Base-by-base conservation (phyloP, 805 yeast species). In the Hanseniaspora vineae region DNA sequence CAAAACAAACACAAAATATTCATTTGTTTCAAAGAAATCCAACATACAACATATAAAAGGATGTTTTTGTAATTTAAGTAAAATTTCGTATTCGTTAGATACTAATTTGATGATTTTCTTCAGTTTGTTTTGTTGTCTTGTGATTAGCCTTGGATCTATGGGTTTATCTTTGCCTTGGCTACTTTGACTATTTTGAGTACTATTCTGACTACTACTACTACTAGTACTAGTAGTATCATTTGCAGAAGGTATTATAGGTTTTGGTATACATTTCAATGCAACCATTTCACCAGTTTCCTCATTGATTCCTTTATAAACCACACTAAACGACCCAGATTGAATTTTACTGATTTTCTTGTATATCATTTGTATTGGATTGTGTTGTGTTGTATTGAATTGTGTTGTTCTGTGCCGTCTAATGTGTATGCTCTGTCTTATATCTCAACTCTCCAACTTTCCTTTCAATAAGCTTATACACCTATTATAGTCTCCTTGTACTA, bases 21-120 rank as follows among this genome's bases (percentile, higher is more conserved):
- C 64, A 6, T 66, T 62, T 13, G 82, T 73, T 54, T 79, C 81
- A 53, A 80, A 78, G 50, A 66, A 65, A 51, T 80, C 80, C 20
- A 78, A 54, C 54, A 83, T 62, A 48, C 75, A 71, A 55, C 86
- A 80, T 39, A 82, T 70, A 60, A 78, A 72, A 23, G 66, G 68
- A 60, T 77, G 42, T 13, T 39, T 31, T 54, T 79, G 68, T 59
- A 71, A 49, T 51, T 59, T 50, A 50, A 61, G 61, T 67, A 71
- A 66, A 23, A 70, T 62, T 19, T 62, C 52, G 15, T 50, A 54
- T 47, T 61, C 65, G 45, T 59, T 57, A 31, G 49, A 45, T 35
- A 60, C 55, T 40, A 54, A 42, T 17, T 32, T 35, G 19, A 46
- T 46, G 29, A 53, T 32, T 43, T 51, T 46, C 20, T 47, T 45